Base-by-base conservation (phyloP, 345 rosid genomes). In the Gossypium rotundifolium region DNA sequence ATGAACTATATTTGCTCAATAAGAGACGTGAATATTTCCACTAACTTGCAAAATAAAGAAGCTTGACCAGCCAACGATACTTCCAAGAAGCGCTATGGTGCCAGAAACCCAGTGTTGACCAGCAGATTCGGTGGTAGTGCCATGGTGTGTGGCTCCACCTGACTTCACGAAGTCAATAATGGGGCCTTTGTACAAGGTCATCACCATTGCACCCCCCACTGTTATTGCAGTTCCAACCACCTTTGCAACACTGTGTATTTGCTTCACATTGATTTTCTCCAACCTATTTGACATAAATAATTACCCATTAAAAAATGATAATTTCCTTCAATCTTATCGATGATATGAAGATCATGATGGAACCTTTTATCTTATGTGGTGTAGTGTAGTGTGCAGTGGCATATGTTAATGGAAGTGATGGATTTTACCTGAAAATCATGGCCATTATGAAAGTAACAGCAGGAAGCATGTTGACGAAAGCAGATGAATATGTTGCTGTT, bases 131-230 rank as follows among this genome's bases (percentile, higher is more conserved):
- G 55, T 29, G 74, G 81, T 29, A 75, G 67, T 65, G 3, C 54
- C 84, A 7, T 78, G 83, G 75, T 84, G 80, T 70, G 57, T 40
- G 12, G 61, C 77, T 63, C 87, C 89, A 1, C 81, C 83, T 9
- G 83, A 16, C 65, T 70, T 79, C 1, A 86, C 17, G 45, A 94
- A 79, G 51, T 89, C 77, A 20, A 94, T 60, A 63, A 88, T 81
- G 40, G 97, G 98, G 58, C 98, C 98, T 75, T 88, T 92, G 89
- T 88, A 89, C 48, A 94, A 74, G 2, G 98, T 94, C 98, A 94
- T 94, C 20, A 89, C 92, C 98, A 91, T 91, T 0, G 98, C 97
- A 77, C 98, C 98, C 9, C 74, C 71, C 2, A 92, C 87, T 0
- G 97, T 92, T 51, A 94, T 80, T 2, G 60, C 83, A 10, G 98